Base-by-base conservation (phyloP, 306 rosid species). In the Pterocarpus macrocarpus region DNA sequence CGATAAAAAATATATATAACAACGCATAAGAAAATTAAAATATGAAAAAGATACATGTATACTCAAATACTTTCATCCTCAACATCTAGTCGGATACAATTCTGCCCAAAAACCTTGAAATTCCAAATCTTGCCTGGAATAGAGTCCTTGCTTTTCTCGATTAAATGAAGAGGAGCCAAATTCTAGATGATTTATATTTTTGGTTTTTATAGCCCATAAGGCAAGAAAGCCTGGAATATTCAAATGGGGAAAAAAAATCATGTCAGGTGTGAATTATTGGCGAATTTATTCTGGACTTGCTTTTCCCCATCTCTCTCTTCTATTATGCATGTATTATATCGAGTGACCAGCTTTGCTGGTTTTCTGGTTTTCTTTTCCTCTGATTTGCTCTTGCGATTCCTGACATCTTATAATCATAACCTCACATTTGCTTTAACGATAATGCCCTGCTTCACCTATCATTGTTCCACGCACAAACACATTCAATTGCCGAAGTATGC, bases 291-390 rank as follows among this genome's bases (percentile, higher is more conserved):
- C 10, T 69, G 73, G 30, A 53, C 33, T 73, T 64, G 38, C 59
- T 61, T 73, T 73, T 5, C 49, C 10, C 4, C 55, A 56, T 76
- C 65, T 72, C 82, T 76, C 38, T 72, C 81, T 49, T 77, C 74
- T 32, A 85, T 81, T n/a, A 73, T 85, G 72, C n/a, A 17, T 70
- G 17, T 67, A 11, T 64, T 68, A 22, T 76, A 52, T 69, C 15
- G 10, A 15, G 15, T 62, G 22, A 47, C 47, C 4, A 71, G 0
- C 56, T 65, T 72, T 62, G 50, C 59, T 0, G 11, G 63, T 45
- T 73, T 56, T 64, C 64, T 41, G 12, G 45, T 15, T 77, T 64
- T 78, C 74, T 45, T 44, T 30, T 7, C 52, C 22, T 15, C 47
- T 73, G 22, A 69, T 76, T 56, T 7, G 79, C 39, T 41, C 44